Evolutionary conservation across 2,329 filamentous ascomycete species (phyloP).

Genomic region (Pyrenophora seminiperda): DNA sequence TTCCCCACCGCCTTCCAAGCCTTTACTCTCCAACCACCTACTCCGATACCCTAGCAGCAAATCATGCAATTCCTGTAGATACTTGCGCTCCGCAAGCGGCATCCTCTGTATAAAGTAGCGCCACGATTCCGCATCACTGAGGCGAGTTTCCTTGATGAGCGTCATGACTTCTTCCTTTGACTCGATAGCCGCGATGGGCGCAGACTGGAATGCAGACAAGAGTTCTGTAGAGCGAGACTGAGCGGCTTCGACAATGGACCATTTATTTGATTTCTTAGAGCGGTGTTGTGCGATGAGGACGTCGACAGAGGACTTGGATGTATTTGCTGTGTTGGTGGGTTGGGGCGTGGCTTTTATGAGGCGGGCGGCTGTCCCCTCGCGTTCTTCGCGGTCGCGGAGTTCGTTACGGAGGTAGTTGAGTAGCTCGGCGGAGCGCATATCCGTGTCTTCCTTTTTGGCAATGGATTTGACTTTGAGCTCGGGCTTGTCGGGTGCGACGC

Average conservation of each 20-base stretch:
- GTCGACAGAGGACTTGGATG: conserved; percentile 69
- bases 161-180: conserved; percentile 83
- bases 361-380: conserved; percentile 55
- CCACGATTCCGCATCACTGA: conserved; percentile 86
- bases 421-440: conserved; percentile 74
- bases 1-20: conserved; percentile 46
- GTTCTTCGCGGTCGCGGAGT: conserved; percentile 76
- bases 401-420: conserved; percentile 81
- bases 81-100: conserved; percentile 77
- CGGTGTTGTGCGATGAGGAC: conserved; percentile 82
- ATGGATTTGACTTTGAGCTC: conserved; percentile 78
- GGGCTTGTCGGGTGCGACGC: conserved; percentile 60
- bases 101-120: conserved; percentile 77
- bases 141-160: conserved; percentile 71
- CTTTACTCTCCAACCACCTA: conserved; percentile 57
- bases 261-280: conserved; percentile 90
- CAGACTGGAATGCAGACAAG: conserved; percentile 72
- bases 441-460: conserved; percentile 74
- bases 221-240: conserved; percentile 63
- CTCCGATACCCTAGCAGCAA: conserved; percentile 68
- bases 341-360: conserved; percentile 27
- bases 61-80: conserved; percentile 81
- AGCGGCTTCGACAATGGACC: conserved; percentile 82
- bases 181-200: conserved; percentile 86
- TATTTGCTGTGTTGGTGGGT: conserved; percentile 18